Evolutionary conservation across 2,329 filamentous ascomycete genomes (phyloP).

Genomic region (Diplodia seriata): DNA sequence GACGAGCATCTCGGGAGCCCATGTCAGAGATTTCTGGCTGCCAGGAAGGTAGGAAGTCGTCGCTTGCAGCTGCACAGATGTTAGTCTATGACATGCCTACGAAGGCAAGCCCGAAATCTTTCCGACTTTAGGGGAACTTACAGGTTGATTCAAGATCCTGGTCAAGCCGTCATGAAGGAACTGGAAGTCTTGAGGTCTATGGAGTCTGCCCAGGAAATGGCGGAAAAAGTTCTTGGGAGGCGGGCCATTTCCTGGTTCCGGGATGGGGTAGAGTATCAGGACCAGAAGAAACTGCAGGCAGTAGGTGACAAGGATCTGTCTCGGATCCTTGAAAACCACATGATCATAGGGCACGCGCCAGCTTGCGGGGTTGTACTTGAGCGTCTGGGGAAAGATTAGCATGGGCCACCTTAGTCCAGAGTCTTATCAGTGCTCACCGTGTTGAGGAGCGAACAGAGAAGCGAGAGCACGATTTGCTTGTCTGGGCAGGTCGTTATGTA

Average conservation of each 20-base stretch:
- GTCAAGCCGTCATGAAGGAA: slow-evolving; percentile 96
- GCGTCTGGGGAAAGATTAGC: slow-evolving; percentile 62
- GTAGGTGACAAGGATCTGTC: slow-evolving; percentile 89
- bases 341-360: slow-evolving; percentile 96
- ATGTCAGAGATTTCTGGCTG: slow-evolving; percentile 78
- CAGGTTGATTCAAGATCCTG: slow-evolving; percentile 86
- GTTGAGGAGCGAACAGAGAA: slow-evolving; percentile 91
- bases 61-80: slow-evolving; percentile 69
- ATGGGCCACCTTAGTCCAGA: not conserved
- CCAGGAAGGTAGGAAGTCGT: slow-evolving; percentile 88
- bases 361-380: slow-evolving; percentile 93
- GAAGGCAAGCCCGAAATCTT: no score
- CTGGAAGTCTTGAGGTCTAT: slow-evolving; percentile 95
- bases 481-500: slow-evolving; percentile 88
- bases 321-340: slow-evolving; percentile 87
- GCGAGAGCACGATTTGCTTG: slow-evolving; percentile 87
- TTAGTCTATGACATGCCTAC: not conserved
- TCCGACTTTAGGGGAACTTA: slow-evolving; percentile 40
- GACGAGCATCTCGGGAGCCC: slow-evolving; percentile 95
- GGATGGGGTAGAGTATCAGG: slow-evolving; percentile 84
- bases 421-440: slow-evolving; percentile 67
- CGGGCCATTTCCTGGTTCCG: slow-evolving; percentile 70
- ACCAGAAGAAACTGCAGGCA: slow-evolving; percentile 89
- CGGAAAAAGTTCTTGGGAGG: slow-evolving; percentile 90
- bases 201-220: slow-evolving; percentile 87